Conservation (phyloP, 73 alveolate species). For the Effrenium voratum region DNA sequence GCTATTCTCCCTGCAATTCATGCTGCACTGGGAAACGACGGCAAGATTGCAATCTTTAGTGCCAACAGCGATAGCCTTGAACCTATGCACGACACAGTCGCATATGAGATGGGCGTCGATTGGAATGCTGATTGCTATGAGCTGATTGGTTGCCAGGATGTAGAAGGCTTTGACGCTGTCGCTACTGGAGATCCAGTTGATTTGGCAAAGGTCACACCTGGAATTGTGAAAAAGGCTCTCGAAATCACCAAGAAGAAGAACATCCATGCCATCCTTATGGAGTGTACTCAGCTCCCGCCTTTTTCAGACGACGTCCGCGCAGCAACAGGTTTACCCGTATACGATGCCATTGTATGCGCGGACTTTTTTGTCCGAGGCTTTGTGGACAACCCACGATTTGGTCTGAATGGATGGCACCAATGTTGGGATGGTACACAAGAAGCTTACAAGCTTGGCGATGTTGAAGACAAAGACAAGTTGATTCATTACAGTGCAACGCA, state of each 20-base stretch:
- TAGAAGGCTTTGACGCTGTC: constrained; percentile 83
- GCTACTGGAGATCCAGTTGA: constrained; percentile 62
- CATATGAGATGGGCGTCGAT: constrained; percentile 70
- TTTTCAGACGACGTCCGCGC: constrained; percentile 91
- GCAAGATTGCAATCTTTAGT: constrained; percentile 69
- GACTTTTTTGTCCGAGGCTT: constrained; percentile 89
- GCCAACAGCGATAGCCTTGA: constrained; percentile 71
- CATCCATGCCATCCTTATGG: constrained; percentile 85
- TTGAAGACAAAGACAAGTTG: constrained; percentile 65
- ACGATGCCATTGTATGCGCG: constrained; percentile 79
- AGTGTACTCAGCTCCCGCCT: constrained; percentile 92
- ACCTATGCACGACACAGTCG: constrained; percentile 88
- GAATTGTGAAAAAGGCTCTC: constrained; percentile 40
- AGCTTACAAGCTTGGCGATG: constrained; percentile 56
- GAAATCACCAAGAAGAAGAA: constrained; percentile 11
- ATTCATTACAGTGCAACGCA: constrained; percentile 21
- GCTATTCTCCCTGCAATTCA: constrained; percentile 59
- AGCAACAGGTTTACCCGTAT: constrained; percentile 87
- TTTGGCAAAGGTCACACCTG: constrained; percentile 85
- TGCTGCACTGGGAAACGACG: constrained; percentile 52
- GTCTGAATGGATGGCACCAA: constrained; percentile 84
- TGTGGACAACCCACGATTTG: constrained; percentile 93
- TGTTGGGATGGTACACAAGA: constrained; percentile 74
- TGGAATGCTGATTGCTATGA: constrained; percentile 64
- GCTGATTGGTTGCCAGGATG: constrained; percentile 89